A percentile compares a stretch with the other conserved stretches of the same genome.
Evolutionary conservation across 2,329 filamentous ascomycete species (phyloP).

Genomic region (Diaporthe longicolla): DNA sequence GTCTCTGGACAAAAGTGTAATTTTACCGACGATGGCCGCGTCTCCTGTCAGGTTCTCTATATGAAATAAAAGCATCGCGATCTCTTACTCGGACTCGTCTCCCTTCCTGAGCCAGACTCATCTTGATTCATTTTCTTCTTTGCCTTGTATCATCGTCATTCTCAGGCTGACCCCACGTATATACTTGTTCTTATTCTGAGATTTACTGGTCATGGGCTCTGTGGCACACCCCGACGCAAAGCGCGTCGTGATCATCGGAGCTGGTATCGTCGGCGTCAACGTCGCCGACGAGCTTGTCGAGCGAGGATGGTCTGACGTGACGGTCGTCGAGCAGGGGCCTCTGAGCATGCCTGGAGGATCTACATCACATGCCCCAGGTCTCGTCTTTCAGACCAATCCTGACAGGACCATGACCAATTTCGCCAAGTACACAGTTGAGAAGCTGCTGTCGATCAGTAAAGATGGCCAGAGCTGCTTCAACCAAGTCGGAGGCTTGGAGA

Average conservation of each 20-base stretch:
- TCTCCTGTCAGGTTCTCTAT: background rate
- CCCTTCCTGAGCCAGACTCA: background rate
- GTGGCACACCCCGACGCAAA: slow-evolving; percentile 29
- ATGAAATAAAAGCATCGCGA: slow-evolving; percentile 14
- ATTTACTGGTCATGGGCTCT: slow-evolving; percentile 23
- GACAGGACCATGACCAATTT: slow-evolving; percentile 71
- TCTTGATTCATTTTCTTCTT: background rate
- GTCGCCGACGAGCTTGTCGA: slow-evolving; percentile 74
- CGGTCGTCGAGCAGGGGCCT: slow-evolving; percentile 75
- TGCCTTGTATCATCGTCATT: background rate
- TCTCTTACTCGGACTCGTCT: background rate
- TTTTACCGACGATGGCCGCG: background rate
- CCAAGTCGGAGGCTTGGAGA: slow-evolving; percentile 73
- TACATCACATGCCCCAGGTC: slow-evolving; percentile 74
- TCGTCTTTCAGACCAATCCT: slow-evolving; percentile 74
- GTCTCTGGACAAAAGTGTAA: slow-evolving; percentile 6
- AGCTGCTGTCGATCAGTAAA: slow-evolving; percentile 66
- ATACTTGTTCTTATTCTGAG: background rate
- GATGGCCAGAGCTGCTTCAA: slow-evolving; percentile 70
- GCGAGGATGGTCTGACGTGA: slow-evolving; percentile 74
- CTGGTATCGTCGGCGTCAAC: slow-evolving; percentile 75
- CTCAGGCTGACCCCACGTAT: background rate
- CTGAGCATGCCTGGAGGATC: slow-evolving; percentile 74
- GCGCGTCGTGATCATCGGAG: slow-evolving; percentile 72
- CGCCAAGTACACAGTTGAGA: slow-evolving; percentile 73